Evolutionary conservation across 2,329 filamentous ascomycete species (phyloP).

Genomic region (Mariannaea elegans): DNA sequence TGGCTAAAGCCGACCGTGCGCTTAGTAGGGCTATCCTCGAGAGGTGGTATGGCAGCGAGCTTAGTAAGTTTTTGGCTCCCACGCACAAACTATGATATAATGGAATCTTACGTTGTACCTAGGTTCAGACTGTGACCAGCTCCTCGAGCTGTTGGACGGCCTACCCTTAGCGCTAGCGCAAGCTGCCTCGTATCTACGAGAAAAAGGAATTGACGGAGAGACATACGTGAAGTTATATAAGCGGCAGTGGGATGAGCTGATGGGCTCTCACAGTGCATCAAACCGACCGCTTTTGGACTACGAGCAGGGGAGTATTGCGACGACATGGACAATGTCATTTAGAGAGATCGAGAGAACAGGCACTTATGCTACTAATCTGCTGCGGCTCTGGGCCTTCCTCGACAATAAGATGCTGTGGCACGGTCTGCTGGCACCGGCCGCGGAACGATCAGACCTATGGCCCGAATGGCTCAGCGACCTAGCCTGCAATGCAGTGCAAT

Average conservation of each 20-base stretch:
- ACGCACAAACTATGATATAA: not conserved
- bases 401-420: constrained; percentile 16
- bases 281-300: constrained; percentile 1
- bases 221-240: not conserved
- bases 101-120: not conserved
- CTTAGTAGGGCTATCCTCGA: not conserved
- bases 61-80: not conserved
- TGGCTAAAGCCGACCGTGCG: not conserved
- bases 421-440: not conserved
- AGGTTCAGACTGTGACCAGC: not conserved
- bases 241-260: constrained; percentile 4
- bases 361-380: not conserved
- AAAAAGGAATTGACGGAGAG: not conserved
- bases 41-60: not conserved
- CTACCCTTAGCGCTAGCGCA: constrained; percentile 2
- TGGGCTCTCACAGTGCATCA: not conserved
- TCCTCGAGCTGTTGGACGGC: not conserved
- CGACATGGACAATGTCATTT: constrained; percentile 3
- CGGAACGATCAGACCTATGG: not conserved
- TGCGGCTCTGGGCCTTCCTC: constrained; percentile 12
- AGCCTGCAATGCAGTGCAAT: not conserved
- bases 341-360: constrained; percentile 4
- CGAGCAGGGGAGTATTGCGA: not conserved
- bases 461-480: not conserved
- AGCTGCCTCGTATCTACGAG: not conserved